Base-by-base conservation (phyloP, 441 rosid genomes). In the Pelargonium australe region DNA sequence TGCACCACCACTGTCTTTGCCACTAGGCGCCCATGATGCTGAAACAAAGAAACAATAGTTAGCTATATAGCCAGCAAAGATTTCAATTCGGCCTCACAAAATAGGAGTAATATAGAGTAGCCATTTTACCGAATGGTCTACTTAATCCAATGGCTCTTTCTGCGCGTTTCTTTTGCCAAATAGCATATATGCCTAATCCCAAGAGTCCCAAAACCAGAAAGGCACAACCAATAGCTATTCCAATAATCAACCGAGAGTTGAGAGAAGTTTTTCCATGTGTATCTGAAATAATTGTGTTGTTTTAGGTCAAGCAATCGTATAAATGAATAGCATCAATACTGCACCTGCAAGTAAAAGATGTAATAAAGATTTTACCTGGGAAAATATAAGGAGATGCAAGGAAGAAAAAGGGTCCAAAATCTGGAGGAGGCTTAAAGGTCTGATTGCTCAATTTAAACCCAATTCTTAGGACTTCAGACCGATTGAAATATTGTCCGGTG, bases 21-120 rank as follows among this genome's bases (percentile, higher is more conserved):
- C 92, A 71, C 95, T 87, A 0, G 95, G 84, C 63, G 83, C 90
- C 98, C 99, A 94, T 17, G 97, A 91, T 79, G 89, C 99, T 94
- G 80, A 12, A 75, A 40, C 53, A 43, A 45, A 62, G 34, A 23
- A 69, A 20, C 44, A 72, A 23, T 17, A 65, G 14, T 67, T 0
- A 65, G 14, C 65, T 0, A 67, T 43, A 43, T 40, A 53, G 70
- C 66, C 14, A n/a, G 41, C 9, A 57, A 40, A 7, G 9, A 5
- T 17, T 68, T 41, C 31, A 19, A 58, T 10, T 58, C 23, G n/a
- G 63, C 63, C 2, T 17, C 4, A 20, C 11, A 58, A 55, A n/a
- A 40, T 40, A 37, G 41, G 41, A 37, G 41, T 37, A 5, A 57
- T 10, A 17, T 57, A 8, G 2, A 23, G 25, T 58, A 60, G 63